Percentiles rank a stretch among this genome's conserved stretches.
Evolutionary conservation across 2,329 filamentous ascomycete species (phyloP).

Genomic region (Pyricularia grisea): DNA sequence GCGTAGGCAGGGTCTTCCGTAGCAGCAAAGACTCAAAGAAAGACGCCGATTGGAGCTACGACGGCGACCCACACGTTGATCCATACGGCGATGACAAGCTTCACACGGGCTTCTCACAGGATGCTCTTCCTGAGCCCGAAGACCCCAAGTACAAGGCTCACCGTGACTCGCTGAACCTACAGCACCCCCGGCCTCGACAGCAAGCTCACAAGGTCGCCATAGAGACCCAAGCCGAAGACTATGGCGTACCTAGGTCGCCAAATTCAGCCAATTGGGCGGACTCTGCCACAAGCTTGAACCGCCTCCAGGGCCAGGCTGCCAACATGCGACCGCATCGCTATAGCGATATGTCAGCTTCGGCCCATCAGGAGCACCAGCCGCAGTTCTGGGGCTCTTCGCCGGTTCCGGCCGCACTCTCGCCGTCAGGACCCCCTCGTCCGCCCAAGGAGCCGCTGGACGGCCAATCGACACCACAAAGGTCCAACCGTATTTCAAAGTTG

Average conservation of each 20-base stretch:
- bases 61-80: slow-evolving; percentile 47
- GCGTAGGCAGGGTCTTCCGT: slow-evolving; percentile 62
- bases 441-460: slow-evolving; percentile 52
- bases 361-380: slow-evolving; percentile 10
- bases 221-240: slow-evolving; percentile 58
- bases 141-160: slow-evolving; percentile 78
- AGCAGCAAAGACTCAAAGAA: slow-evolving; percentile 57
- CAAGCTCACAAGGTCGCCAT: slow-evolving; percentile 66
- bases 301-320: slow-evolving; percentile 34
- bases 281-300: slow-evolving; percentile 48
- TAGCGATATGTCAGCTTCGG: slow-evolving; percentile 31
- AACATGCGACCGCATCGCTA: slow-evolving; percentile 28
- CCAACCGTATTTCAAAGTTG: slow-evolving; percentile 38
- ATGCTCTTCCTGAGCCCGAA: slow-evolving; percentile 35
- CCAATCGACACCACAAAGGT: slow-evolving; percentile 33
- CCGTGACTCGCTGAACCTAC: slow-evolving; percentile 68
- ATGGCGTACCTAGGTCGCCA: slow-evolving; percentile 50
- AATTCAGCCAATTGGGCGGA: slow-evolving; percentile 53
- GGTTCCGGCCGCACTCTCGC: slow-evolving; percentile 14
- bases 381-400: slow-evolving; percentile 39
- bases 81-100: slow-evolving; percentile 53
- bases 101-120: slow-evolving; percentile 45
- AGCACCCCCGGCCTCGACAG: slow-evolving; percentile 69
- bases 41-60: slow-evolving; percentile 63
- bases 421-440: slow-evolving; percentile 40